Evolutionary conservation across 192 early-diverging fungal genomes (phyloP).

Genomic region (Jimgerdemannia flammicorona): DNA sequence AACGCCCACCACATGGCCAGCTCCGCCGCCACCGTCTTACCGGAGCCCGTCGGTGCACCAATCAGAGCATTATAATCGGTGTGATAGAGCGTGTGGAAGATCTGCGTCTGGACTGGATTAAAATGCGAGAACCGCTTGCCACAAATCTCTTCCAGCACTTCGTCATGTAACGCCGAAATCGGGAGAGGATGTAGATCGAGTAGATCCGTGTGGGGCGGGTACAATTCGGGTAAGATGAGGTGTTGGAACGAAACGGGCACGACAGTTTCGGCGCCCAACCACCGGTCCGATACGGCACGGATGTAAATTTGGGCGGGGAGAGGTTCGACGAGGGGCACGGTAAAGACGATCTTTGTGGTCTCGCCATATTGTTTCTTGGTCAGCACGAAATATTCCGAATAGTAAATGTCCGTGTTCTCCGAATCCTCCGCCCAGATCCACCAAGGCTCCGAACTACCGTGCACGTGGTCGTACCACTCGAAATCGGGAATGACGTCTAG

Average conservation of each 20-base stretch:
- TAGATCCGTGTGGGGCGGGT: slow-evolving; percentile 87
- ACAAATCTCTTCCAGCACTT: slow-evolving; percentile 85
- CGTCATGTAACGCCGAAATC: slow-evolving; percentile 76
- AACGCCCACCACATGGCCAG: slow-evolving; percentile 94
- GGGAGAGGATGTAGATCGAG: slow-evolving; percentile 92
- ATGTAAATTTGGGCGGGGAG: slow-evolving; percentile 90
- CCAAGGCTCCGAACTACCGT: slow-evolving; percentile 88
- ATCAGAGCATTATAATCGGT: slow-evolving; percentile 82
- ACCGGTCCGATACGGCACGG: slow-evolving; percentile 91
- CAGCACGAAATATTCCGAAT: slow-evolving; percentile 89
- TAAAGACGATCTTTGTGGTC: slow-evolving; percentile 73
- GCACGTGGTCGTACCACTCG: slow-evolving; percentile 91
- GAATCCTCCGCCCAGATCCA: slow-evolving; percentile 97
- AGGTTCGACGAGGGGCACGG: slow-evolving; percentile 89
- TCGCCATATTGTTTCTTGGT: slow-evolving; percentile 64
- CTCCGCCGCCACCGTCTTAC: slow-evolving; percentile 96
- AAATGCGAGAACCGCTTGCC: slow-evolving; percentile 86
- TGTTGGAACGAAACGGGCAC: slow-evolving; percentile 89
- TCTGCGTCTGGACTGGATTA: slow-evolving; percentile 98
- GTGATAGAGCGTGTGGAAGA: slow-evolving; percentile 96
- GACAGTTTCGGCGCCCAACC: slow-evolving; percentile 89
- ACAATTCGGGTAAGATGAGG: slow-evolving; percentile 81
- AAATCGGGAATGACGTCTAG: slow-evolving; percentile 83
- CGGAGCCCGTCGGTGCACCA: slow-evolving; percentile 97
- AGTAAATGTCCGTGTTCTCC: slow-evolving; percentile 85